Percentiles rank a stretch among this genome's conserved stretches.
Conservation (phyloP, 2,329 filamentous ascomycete species). For the Sporothrix mexicana region DNA sequence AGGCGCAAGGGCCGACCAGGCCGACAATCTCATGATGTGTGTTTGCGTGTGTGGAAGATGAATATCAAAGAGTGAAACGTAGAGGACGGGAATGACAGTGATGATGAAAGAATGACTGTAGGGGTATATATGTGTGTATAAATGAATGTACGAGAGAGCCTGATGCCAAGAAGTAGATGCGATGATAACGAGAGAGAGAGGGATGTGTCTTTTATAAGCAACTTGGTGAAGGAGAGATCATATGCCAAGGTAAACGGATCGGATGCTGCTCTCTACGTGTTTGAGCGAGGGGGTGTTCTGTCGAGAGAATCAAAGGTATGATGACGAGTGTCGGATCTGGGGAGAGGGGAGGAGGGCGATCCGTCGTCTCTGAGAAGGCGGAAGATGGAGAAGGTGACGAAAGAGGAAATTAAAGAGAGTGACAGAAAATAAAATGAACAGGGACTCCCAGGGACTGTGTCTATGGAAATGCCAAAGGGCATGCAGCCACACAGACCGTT, state of each 20-base stretch:
- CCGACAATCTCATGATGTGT: conserved; percentile 30
- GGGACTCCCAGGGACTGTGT: not conserved
- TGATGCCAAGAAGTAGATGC: not conserved
- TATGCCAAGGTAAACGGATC: not conserved
- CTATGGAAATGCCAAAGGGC: not conserved
- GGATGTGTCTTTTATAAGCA: not conserved
- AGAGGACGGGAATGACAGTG: not conserved
- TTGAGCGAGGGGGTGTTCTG: conserved; percentile 3
- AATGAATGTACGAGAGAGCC: not conserved
- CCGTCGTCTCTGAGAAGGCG: too few relatives aligned
- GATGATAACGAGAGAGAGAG: not conserved
- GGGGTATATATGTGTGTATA: not conserved
- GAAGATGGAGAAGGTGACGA: not conserved
- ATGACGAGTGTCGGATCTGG: conserved; percentile 19
- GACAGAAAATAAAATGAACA: not conserved
- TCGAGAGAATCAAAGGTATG: not conserved
- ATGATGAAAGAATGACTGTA: not conserved
- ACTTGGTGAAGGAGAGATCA: not conserved
- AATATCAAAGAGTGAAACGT: not conserved
- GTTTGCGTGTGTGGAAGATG: not conserved
- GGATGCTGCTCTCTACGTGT: conserved; percentile 14
- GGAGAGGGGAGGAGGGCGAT: too few relatives aligned
- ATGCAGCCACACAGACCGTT: not conserved
- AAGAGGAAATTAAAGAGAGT: not conserved
- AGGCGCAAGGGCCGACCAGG: conserved; percentile 30